These are phyloP conservation scores for Fusarium pseudonygamai DNA, from an alignment of 2,329 filamentous ascomycete species.

Conservation along the genomic window DNA sequence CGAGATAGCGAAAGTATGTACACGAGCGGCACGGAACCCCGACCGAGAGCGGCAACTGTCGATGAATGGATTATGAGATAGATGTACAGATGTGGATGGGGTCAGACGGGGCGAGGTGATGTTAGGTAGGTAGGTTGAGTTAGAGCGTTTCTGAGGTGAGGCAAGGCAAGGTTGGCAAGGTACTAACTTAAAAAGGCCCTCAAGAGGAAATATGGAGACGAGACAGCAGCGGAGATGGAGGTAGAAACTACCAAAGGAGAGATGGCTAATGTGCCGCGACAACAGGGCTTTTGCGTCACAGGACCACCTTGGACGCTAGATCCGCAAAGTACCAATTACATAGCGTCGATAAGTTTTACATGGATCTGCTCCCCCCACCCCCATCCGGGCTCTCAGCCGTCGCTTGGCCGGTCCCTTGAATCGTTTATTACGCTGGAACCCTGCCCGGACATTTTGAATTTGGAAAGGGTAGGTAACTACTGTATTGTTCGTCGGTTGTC, in stretches of 20 bases:
- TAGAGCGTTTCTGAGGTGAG: conserved; percentile 37
- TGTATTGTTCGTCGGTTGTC: conserved; percentile 13
- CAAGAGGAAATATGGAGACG: conserved; percentile 27
- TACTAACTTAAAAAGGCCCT: conserved; percentile 34
- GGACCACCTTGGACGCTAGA: not conserved
- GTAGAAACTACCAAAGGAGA: conserved; percentile 26
- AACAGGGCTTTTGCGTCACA: conserved; percentile 11
- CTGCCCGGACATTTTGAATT: conserved; percentile 14
- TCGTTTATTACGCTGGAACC: conserved; percentile 11
- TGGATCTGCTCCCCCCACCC: not conserved
- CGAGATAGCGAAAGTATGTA: conserved; percentile 31
- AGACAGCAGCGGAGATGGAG: conserved; percentile 10
- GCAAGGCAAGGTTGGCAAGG: conserved; percentile 31
- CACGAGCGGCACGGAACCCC: conserved; percentile 37
- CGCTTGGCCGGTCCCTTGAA: conserved; percentile 30
- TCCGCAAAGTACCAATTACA: conserved; percentile 17
- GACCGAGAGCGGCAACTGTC: conserved; percentile 34
- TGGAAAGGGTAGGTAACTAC: not conserved
- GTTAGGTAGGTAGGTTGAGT: conserved; percentile 34
- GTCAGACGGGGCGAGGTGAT: conserved; percentile 39
- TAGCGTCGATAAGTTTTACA: not conserved
- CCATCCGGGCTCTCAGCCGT: conserved; percentile 20
- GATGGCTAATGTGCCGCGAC: conserved; percentile 14
- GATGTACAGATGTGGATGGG: conserved; percentile 33
- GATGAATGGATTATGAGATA: conserved; percentile 38